Base-by-base conservation (phyloP, 441 rosid species). In the Aleurites moluccanus region DNA sequence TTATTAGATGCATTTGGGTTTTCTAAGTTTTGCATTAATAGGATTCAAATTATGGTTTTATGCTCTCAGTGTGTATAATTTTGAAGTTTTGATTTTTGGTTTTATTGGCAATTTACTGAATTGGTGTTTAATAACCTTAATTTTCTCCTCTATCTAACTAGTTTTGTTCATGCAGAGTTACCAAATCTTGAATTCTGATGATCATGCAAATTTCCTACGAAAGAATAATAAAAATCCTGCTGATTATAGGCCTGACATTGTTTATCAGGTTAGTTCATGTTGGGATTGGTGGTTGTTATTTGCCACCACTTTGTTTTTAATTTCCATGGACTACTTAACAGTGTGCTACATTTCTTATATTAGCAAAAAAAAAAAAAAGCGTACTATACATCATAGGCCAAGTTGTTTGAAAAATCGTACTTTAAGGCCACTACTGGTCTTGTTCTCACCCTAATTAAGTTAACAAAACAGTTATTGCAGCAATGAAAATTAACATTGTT, bases 181-280 rank as follows among this genome's bases (percentile, higher is more conserved):
- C 77, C 96, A 93, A 70, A 80, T 93, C 23, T 81, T 91, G 75
- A 91, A 86, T 82, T 91, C 94, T 9, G 98, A 93, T 73, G 96
- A 91, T 69, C 98, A 92, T 60, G 81, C 92, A 25, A 88, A 89
- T 83, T 91, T 93, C 87, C 80, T 93, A 86, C 73, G 77, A 64
- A 90, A 84, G 72, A 88, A 89, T 45, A 82, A 88, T 60, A 90
- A 86, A 81, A 86, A 87, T 72, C 96, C 94, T 25, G 90, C 88
- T 62, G 90, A 92, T 74, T 91, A 87, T 82, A 76, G 97, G 75
- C 97, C 98, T 40, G 96, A 93, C 78, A 93, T 91, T 60, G 75
- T 82, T 74, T 91, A 89, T 77, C 94, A 93, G 97, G 97, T 90
- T 18, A 59, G 57, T 73, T 78, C 18, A 23, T 8, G 55, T 69